A percentile compares a stretch with the other conserved stretches of the same genome.
These are phyloP conservation scores for Bisporella sp. DNA, from an alignment of 2,329 filamentous ascomycete genomes.

Conservation along the genomic window DNA sequence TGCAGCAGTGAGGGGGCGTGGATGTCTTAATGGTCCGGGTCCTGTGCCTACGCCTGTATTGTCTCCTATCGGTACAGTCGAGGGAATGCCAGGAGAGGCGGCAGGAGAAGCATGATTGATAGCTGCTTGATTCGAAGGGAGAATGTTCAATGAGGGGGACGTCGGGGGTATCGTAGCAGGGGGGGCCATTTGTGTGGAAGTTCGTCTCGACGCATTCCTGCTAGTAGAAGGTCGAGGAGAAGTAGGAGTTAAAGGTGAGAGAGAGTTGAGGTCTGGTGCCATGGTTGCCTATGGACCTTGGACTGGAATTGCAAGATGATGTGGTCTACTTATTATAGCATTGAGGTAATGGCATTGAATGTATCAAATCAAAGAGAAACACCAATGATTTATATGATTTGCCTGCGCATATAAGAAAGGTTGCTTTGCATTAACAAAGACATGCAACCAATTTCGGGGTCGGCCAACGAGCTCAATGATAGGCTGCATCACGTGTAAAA, in stretches of 20 bases:
- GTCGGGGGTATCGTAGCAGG: slow-evolving; percentile 44
- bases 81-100: neutral
- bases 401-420: too few relatives aligned
- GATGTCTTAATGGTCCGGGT: slow-evolving; percentile 74
- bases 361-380: too few relatives aligned
- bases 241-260: slow-evolving; percentile 14
- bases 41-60: slow-evolving; percentile 45
- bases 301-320: too few relatives aligned
- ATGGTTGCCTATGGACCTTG: slow-evolving; percentile 8
- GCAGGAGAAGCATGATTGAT: slow-evolving; percentile 18
- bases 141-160: slow-evolving; percentile 68
- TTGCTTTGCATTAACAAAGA: too few relatives aligned
- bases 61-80: slow-evolving; percentile 19
- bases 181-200: slow-evolving; percentile 21
- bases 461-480: too few relatives aligned
- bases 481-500: too few relatives aligned
- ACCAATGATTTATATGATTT: too few relatives aligned
- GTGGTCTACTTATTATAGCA: too few relatives aligned
- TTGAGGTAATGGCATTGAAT: too few relatives aligned
- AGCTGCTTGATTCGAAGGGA: slow-evolving; percentile 24
- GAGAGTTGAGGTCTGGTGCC: slow-evolving; percentile 29
- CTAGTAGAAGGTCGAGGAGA: slow-evolving; percentile 22
- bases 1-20: slow-evolving; percentile 77
- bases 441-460: too few relatives aligned
- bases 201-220: slow-evolving; percentile 20